phyloP scores from a whole-genome alignment of 2,329 filamentous ascomycete species.

The Ilyonectria mors-panacis region DNA sequence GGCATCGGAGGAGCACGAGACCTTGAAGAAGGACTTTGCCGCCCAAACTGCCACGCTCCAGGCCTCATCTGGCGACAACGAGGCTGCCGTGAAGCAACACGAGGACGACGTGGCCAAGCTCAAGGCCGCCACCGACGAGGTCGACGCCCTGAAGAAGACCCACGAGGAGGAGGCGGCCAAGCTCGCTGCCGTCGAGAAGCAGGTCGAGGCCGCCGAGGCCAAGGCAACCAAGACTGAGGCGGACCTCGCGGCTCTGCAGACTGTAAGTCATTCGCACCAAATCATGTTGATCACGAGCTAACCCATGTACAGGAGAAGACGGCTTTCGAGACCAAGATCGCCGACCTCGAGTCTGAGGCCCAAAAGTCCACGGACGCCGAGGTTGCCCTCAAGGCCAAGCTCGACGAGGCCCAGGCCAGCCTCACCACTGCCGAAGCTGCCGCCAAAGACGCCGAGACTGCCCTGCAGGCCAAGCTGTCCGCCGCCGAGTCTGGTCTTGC shows the following conservation, averaged over 20 bases:
- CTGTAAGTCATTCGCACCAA: constrained; percentile 40
- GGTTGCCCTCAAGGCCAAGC: constrained; percentile 30
- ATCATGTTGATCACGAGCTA: constrained; percentile 9
- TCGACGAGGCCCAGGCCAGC: constrained; percentile 30
- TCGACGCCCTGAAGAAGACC: constrained; percentile 48
- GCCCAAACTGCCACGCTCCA: constrained; percentile 27
- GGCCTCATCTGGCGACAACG: constrained; percentile 43
- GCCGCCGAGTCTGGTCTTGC: constrained; percentile 25
- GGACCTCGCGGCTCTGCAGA: constrained; percentile 52
- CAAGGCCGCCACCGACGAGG: constrained; percentile 46
- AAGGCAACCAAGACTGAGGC: constrained; percentile 56
- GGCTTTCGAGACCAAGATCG: constrained; percentile 38
- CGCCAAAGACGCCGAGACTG: constrained; percentile 31
- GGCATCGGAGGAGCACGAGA: constrained; percentile 43
- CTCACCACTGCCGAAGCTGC: constrained; percentile 36
- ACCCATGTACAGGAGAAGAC: constrained; percentile 43
- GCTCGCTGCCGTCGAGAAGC: constrained; percentile 47
- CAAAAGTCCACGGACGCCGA: constrained; percentile 30
- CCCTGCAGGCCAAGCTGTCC: constrained; percentile 36
- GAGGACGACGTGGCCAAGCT: constrained; percentile 37
- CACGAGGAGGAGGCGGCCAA: constrained; percentile 50
- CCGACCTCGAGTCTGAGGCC: constrained; percentile 25
- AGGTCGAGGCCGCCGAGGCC: constrained; percentile 40
- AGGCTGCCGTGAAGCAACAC: constrained; percentile 42
- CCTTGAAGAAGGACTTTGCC: constrained; percentile 40